Evolutionary conservation across 352 stramenopile species (phyloP), one percentile per base, ranked within the genome.

Genomic region (Globisporangium alternatum): DNA sequence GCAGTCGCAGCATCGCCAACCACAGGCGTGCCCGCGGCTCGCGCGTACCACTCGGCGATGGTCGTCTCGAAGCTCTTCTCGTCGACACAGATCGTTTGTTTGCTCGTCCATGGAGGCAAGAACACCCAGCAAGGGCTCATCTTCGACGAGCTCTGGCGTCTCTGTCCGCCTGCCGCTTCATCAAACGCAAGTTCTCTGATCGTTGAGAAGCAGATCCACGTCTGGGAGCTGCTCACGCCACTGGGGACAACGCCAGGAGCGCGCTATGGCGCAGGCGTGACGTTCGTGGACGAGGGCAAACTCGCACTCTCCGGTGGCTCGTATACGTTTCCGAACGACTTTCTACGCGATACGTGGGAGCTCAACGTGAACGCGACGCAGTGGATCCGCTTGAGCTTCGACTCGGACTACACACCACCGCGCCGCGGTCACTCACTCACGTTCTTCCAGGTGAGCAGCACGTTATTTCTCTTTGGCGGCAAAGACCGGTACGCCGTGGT

Each of bases 291-390:
- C 41, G 72, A 88, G 57, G 81, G 82, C 13, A 86, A 83, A 56
- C 47, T 91, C 6, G 70, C 78, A 31, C 66, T 93, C 6, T 68
- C 74, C 7, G 84, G 82, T 4, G 84, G 84, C 12, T 93, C 84
- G 15, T 90, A 81, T 56, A 76, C 72, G n/a, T 93, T 93, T 59
- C 84, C 84, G 5, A 88, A 73, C 54, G 84, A 93, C 56, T 93
- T 89, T 52, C 70, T 93, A 5, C 76, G 70, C 35, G 84, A 93
- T 44, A 67, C 72, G 15, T 93, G 84, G 84, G 84, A 91, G 57
- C 68, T 89, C 49, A 88, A 91, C 21, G 62, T 86, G 62, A 88
- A 87, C 39, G 76, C 80, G 0, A 84, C 74, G 15, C 81, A 89
- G 60, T 93, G 84, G 81, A 66, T 90, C 25, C 73, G 69, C 12